Base-by-base conservation (phyloP, 306 rosid species). In the Prunus davidiana region DNA sequence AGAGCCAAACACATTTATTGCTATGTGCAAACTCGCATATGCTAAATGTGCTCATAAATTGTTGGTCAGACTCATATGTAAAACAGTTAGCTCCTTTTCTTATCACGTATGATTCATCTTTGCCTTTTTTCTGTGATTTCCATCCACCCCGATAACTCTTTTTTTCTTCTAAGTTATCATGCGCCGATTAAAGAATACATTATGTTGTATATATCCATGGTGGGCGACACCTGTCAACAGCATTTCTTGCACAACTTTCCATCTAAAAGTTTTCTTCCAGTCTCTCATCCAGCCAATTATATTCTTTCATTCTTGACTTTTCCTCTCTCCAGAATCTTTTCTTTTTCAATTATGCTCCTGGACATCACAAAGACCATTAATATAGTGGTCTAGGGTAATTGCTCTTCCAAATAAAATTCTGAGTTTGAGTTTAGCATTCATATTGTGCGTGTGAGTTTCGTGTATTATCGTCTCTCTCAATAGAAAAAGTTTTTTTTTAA, bases 291-390 rank as follows among this genome's bases (percentile, higher is more conserved):
- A 76, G 69, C 84, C 43, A 66, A 79, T 75, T 15, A 64, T 72
- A 62, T 78, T 64, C 82, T 54, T 51, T 18, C 45, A n/a, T 80
- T 78, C 83, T 83, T 74, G 83, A 85, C 89, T 86, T 85, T 81
- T 72, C 56, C 72, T 54, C 80, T 52, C 76, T 57, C 67, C 38
- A 82, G 88, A 87, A 81, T 80, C 88, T 32, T 69, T 24, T 77
- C 50, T 22, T 19, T 55, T 14, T 5, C 9, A 1, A 15, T 12
- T 46, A 54, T 68, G 18, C 83, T 56, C 78, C 73, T 70, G 76
- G 69, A 32, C 38, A 32, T 6, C 38, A 32, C 38, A 32, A 32
- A 32, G 38, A 30, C 5, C 1, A 24, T 24, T 24, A 24, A 0
- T 0, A 24, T 3, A 30, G 4, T 0, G 32, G 32, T 30, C 0